Conservation (phyloP, 345 rosid species). For the Lepidium aucheri region DNA sequence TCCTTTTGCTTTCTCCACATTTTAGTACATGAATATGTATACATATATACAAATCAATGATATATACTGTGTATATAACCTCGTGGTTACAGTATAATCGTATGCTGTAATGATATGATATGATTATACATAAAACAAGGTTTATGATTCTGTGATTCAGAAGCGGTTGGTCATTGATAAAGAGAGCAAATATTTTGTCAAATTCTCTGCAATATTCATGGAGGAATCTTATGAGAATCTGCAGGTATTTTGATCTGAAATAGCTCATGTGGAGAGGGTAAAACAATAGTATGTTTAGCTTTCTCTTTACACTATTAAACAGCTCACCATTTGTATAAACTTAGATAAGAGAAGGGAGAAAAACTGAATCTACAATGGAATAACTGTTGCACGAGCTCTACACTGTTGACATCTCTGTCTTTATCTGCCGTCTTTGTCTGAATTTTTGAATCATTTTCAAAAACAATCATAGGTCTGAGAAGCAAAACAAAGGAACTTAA, state of each 20-base stretch:
- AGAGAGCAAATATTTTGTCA: not conserved
- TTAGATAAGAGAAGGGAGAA: not conserved
- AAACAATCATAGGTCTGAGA: not conserved
- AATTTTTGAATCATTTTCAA: not conserved
- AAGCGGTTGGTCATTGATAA: not conserved
- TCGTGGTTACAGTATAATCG: not conserved
- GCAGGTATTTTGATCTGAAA: constrained; percentile 13
- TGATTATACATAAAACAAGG: not conserved
- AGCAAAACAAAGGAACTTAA: not conserved
- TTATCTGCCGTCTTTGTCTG: constrained; percentile 4
- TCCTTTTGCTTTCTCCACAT: constrained; percentile 23
- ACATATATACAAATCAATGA: no score
- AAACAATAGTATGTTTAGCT: constrained; percentile 12
- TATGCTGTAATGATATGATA: no score
- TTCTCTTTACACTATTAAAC: constrained; percentile 6
- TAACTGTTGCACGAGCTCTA: constrained; percentile 6
- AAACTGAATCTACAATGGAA: constrained; percentile 15
- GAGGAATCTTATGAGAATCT: constrained; percentile 19
- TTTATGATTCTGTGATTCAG: constrained; percentile 5
- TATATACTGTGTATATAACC: not conserved
- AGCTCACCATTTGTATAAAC: constrained; percentile 8
- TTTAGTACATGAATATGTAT: not conserved
- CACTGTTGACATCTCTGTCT: constrained; percentile 5
- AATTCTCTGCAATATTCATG: constrained; percentile 20
- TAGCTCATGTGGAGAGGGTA: not conserved